Evolutionary conservation across 768 basidiomycete species (phyloP).

Genomic region (Amanita thiersii): DNA sequence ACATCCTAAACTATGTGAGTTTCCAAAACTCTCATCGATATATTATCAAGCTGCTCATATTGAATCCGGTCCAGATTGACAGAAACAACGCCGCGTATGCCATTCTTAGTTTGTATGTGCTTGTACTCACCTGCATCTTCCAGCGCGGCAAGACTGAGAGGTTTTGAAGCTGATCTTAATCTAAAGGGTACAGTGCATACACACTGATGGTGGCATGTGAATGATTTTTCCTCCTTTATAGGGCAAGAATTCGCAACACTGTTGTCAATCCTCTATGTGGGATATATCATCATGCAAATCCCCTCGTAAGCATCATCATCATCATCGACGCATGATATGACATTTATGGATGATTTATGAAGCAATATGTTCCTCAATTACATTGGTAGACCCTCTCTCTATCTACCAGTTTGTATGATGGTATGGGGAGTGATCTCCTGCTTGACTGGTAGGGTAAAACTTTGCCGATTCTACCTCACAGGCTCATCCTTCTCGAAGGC

Average conservation of each 20-base stretch:
- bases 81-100: slow-evolving; percentile 66
- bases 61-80: slow-evolving; percentile 42
- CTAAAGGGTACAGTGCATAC: slow-evolving; percentile 29
- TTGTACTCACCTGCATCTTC: too few species aligned
- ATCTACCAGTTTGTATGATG: slow-evolving; percentile 61
- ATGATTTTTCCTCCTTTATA: not conserved
- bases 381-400: slow-evolving; percentile 60
- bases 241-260: slow-evolving; percentile 59
- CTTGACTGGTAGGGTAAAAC: slow-evolving; percentile 34
- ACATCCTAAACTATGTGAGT: slow-evolving; percentile 43
- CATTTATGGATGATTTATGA: slow-evolving; percentile 4
- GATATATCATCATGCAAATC: slow-evolving; percentile 75
- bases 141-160: slow-evolving; percentile 66
- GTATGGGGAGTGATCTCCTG: slow-evolving; percentile 63
- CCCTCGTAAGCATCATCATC: slow-evolving; percentile 46
- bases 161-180: slow-evolving; percentile 61
- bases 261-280: slow-evolving; percentile 61
- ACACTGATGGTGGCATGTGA: not conserved
- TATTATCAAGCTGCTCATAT: slow-evolving; percentile 1
- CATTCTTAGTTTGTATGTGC: not conserved
- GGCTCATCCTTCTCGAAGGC: slow-evolving; percentile 17
- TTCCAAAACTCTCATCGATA: too few species aligned
- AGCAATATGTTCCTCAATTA: slow-evolving; percentile 74
- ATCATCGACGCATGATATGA: not conserved
- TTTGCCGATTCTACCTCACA: not conserved